These are phyloP conservation scores for Stereocaulon alpinum DNA, from an alignment of 495 filamentous ascomycete species.

Conservation along the genomic window DNA sequence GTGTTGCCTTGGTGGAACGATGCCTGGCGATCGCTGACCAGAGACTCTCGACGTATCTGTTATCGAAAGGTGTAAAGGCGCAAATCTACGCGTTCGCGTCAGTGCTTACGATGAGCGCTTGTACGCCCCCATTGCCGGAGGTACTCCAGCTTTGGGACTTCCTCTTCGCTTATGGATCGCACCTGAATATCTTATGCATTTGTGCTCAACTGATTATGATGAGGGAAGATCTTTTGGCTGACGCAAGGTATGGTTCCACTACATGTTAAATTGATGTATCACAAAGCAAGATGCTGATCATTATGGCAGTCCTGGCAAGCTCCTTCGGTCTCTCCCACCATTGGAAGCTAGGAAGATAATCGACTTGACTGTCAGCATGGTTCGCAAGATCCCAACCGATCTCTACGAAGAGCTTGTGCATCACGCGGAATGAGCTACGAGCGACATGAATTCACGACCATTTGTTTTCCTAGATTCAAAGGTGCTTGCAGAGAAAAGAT, in stretches of 20 bases:
- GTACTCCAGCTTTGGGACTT: constrained; percentile 98
- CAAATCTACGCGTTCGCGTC: constrained; percentile 97
- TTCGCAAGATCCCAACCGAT: constrained; percentile 76
- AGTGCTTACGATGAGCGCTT: constrained; percentile 88
- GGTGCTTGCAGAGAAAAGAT: too few species aligned
- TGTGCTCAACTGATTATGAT: constrained; percentile 91
- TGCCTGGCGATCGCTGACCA: constrained; percentile 83
- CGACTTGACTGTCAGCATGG: constrained; percentile 62
- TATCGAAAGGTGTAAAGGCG: constrained; percentile 74
- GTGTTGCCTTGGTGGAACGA: constrained; percentile 80
- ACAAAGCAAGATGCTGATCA: not conserved
- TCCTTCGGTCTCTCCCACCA: constrained; percentile 80
- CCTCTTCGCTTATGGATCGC: constrained; percentile 86
- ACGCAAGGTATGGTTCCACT: constrained; percentile 56
- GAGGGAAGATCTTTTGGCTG: constrained; percentile 69
- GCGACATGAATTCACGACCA: too few species aligned
- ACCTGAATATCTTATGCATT: constrained; percentile 92
- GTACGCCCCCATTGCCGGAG: constrained; percentile 92
- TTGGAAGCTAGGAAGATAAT: constrained; percentile 76
- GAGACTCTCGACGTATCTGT: constrained; percentile 72
- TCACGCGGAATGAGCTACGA: constrained; percentile 58
- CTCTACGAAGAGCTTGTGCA: constrained; percentile 79
- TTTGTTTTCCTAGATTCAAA: too few species aligned
- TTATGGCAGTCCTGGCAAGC: constrained; percentile 66
- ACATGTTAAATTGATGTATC: not conserved